Conservation (phyloP, 495 filamentous ascomycete genomes). For the Usnea hakonensis region DNA sequence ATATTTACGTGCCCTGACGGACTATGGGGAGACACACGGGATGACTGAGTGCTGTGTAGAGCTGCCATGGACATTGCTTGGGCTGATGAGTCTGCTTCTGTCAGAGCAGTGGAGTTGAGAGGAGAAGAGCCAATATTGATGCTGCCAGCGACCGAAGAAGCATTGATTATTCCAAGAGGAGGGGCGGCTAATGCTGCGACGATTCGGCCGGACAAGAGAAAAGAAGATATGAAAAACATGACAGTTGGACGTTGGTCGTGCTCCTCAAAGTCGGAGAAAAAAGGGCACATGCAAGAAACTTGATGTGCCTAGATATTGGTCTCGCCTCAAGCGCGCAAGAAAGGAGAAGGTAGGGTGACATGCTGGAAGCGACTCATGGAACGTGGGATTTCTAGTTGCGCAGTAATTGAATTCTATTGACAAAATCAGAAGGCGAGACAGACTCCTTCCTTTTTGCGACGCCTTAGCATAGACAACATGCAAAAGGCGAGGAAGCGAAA, state of each 20-base stretch:
- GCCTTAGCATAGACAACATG: background rate
- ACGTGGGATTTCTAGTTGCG: background rate
- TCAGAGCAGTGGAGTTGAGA: background rate
- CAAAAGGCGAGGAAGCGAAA: background rate
- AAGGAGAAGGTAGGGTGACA: background rate
- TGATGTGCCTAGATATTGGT: background rate
- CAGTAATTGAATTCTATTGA: background rate
- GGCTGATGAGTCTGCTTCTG: background rate
- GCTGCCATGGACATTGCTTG: background rate
- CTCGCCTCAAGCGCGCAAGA: background rate
- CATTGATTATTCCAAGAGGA: background rate
- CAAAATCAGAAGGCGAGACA: background rate
- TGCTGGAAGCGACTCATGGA: slow-evolving; percentile 1
- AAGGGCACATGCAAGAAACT: background rate
- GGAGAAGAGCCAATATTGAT: background rate
- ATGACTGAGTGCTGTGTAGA: background rate
- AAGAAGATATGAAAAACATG: background rate
- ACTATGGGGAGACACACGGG: background rate
- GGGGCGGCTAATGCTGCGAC: background rate
- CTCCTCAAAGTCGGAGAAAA: background rate
- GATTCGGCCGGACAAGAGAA: background rate
- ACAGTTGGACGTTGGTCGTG: background rate
- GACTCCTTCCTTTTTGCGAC: background rate
- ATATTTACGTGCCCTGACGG: background rate
- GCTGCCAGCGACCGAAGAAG: background rate